Evolutionary conservation across 768 basidiomycete genomes (phyloP), one percentile per base, ranked within the genome.

Genomic region (Vishniacozyma victoriae): DNA sequence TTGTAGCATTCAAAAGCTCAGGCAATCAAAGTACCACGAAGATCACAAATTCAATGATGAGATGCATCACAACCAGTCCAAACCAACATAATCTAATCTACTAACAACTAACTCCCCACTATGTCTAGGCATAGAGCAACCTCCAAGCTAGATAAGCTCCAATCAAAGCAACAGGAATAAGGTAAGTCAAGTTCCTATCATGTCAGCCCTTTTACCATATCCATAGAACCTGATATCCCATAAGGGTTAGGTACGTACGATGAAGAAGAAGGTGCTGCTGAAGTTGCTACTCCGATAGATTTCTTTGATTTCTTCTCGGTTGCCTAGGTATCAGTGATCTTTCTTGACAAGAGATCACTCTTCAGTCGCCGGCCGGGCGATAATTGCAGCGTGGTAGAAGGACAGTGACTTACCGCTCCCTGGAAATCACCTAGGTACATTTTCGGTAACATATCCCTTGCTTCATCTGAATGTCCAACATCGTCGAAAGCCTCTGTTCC

Each of bases 401-500:
- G n/a, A n/a, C n/a, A n/a, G n/a, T n/a, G n/a, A 67, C 72, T 47
- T 41, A 75, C 77, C 60, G 75, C 77, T 60, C 83, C 76, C 67
- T 87, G 85, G 59, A 92, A 87, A 1, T 86, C 80, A 44, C 92
- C 92, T 43, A 95, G 77, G 35, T 82, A 75, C 79, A 95, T 81
- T 57, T 73, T 82, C 15, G 80, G 80, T 44, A 97, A 78, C 50
- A 92, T 79, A 12, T 78, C 84, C 44, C 95, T 83, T 20, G 95
- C 95, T 75, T 99, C 95, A 61, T 97, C 93, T 0, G 92, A 96
- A 79, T 97, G 95, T 24, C 95, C 95, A 24, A 99, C 93, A 72
- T 99, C 95, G 75, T 97, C 93, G 67, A 99, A 99, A 5, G 95
- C 90, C 67, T 96, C 95, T 26, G 93, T 92, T 19, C 93, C 92